Percentiles rank a stretch among this genome's conserved stretches.
These are phyloP conservation scores for Dichotomopilus funicola DNA, from an alignment of 2,329 filamentous ascomycete species.

Conservation along the genomic window DNA sequence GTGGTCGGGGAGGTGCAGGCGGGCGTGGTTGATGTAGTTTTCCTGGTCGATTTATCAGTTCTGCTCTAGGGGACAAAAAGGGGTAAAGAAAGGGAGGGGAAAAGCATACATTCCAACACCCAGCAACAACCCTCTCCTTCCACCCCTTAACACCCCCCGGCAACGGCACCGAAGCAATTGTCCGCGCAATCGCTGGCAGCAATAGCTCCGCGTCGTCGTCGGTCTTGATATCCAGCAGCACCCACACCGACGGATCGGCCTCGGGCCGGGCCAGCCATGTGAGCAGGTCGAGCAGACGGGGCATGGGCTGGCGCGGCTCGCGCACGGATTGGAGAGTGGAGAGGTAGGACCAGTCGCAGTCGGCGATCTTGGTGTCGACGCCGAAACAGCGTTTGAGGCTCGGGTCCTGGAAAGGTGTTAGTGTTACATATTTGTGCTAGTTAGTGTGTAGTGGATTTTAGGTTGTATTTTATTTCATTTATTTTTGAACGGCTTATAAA, in stretches of 20 bases:
- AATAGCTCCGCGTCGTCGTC: conserved; percentile 65
- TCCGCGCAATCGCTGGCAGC: conserved; percentile 60
- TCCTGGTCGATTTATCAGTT: conserved; percentile 36
- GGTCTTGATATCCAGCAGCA: conserved; percentile 82
- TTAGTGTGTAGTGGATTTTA: too few species aligned
- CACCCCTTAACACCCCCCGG: conserved; percentile 39
- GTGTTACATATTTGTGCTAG: neutral
- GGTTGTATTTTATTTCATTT: too few species aligned
- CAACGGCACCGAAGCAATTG: conserved; percentile 46
- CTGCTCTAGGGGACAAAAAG: neutral
- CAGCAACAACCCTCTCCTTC: conserved; percentile 67
- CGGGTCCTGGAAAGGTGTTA: conserved; percentile 49
- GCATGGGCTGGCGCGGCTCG: conserved; percentile 64
- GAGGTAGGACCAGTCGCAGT: conserved; percentile 71
- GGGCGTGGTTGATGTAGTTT: conserved; percentile 60
- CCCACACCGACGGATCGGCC: conserved; percentile 60
- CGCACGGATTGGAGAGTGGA: conserved; percentile 59
- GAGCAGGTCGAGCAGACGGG: conserved; percentile 67
- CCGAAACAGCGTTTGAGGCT: conserved; percentile 78
- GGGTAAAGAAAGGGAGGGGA: neutral
- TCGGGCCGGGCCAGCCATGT: conserved; percentile 61
- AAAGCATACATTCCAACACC: conserved; percentile 66
- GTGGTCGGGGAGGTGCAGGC: conserved; percentile 55
- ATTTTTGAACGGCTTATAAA: too few species aligned
- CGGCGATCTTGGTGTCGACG: conserved; percentile 60